Evolutionary conservation across 306 rosid species (phyloP), one percentile per base, ranked within the genome.

Genomic region (Senna siamea): DNA sequence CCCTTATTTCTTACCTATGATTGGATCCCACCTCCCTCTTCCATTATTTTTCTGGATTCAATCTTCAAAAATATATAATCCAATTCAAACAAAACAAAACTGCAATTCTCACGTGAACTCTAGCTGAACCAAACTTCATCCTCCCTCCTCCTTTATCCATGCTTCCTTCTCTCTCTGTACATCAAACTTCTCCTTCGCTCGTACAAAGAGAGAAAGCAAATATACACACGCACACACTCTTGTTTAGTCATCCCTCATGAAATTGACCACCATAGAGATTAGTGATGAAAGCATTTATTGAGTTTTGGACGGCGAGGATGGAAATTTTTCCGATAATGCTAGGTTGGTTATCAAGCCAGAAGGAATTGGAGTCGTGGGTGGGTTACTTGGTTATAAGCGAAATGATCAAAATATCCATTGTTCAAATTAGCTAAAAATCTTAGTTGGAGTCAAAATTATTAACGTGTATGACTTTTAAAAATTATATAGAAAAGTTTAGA

Each of bases 1-100:
- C 89, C 5, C 37, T 32, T 5, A 75, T 58, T 82, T 90, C 90
- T 93, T 93, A 93, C 98, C 90, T 87, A 91, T 85, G 82, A 87
- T 79, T 48, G 95, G 94, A 92, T 63, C 95, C 96, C 95, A 85
- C 85, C n/a, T 73, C 47, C 86, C 84, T 90, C 96, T 82, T 5
- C 94, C 95, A 84, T 77, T 86, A 93, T 90, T 93, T 91, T 90
- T 87, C 83, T 87, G 96, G 93, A 89, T 89, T 93, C 88, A 93
- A 93, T 89, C 79, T 89, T 90, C 83, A 90, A 85, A 90, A 32
- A 32, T 32, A 32, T 2, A 32, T 32, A 32, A 32, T 2, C 2
- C 2, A 32, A 32, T n/a, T n/a, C 2, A 32, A 32, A 32, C 4
- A 32, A 32, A 32, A 32, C 2, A 5, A 51, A 83, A 75, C 81